Evolutionary conservation across 208 protist species (phyloP).

Genomic region (Phytomonas francai): DNA sequence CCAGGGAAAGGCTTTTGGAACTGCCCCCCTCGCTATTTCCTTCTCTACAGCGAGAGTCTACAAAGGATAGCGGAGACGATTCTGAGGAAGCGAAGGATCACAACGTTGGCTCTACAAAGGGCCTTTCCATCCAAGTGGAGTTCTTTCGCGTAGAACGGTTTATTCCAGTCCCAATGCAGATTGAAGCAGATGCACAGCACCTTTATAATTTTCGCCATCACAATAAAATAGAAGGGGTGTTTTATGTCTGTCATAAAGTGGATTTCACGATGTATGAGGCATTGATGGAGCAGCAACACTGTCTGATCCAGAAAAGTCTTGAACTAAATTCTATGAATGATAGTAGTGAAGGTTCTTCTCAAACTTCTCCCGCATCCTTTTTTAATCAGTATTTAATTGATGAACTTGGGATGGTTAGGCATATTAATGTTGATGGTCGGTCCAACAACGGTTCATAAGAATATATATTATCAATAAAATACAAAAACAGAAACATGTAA

Average conservation of each 20-base stretch:
- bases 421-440: slow-evolving; percentile 42
- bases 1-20: slow-evolving; percentile 8
- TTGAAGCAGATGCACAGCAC: slow-evolving; percentile 80
- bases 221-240: slow-evolving; percentile 78
- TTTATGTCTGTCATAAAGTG: slow-evolving; percentile 68
- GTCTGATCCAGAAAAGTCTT: neutral
- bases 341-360: slow-evolving; percentile 1
- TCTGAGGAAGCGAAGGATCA: neutral
- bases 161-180: slow-evolving; percentile 84
- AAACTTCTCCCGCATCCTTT: slow-evolving; percentile 14
- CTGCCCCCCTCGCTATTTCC: slow-evolving; percentile 5
- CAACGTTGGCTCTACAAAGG: neutral
- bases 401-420: slow-evolving; percentile 68
- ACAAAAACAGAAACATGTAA: neutral
- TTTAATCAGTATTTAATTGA: slow-evolving; percentile 84
- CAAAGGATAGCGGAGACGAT: neutral
- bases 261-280: slow-evolving; percentile 56
- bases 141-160: slow-evolving; percentile 83
- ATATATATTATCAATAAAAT: neutral
- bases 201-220: slow-evolving; percentile 60
- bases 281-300: slow-evolving; percentile 42
- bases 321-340: neutral
- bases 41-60: neutral
- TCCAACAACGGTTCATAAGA: slow-evolving; percentile 36
- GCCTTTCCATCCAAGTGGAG: slow-evolving; percentile 28